phyloP scores from a whole-genome alignment of 176 grass and related monocot species.

The Melocanna baccifera region DNA sequence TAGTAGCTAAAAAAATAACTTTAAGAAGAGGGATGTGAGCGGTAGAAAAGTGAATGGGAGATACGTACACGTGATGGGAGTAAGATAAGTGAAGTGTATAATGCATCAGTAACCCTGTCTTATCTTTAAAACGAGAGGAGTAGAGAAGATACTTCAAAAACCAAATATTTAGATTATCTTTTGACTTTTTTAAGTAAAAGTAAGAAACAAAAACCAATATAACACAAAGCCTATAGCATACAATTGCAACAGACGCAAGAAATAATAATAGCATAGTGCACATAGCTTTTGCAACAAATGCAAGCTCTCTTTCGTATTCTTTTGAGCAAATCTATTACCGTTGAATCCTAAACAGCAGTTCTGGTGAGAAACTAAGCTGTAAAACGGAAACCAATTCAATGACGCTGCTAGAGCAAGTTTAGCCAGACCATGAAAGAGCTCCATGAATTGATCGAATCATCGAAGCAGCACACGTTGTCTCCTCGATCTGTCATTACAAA shows the following conservation, averaged over 20 bases:
- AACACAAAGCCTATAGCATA: no score
- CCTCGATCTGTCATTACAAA: background rate
- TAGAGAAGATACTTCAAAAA: no score
- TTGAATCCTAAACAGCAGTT: background rate
- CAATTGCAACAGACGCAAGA: background rate
- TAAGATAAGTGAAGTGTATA: no score
- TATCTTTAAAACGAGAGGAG: no score
- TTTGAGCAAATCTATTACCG: background rate
- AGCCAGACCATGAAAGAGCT: background rate
- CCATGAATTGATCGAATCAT: background rate
- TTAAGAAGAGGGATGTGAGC: no score
- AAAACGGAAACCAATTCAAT: background rate
- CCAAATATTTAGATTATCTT: no score
- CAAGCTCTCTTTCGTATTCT: background rate
- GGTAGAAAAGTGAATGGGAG: no score
- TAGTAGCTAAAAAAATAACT: no score
- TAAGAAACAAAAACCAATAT: no score
- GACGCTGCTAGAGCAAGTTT: background rate
- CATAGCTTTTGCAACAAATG: background rate
- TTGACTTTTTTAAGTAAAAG: no score
- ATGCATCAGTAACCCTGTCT: fast-evolving
- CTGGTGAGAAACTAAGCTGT: background rate
- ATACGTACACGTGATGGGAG: no score
- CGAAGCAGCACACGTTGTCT: background rate
- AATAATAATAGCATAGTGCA: background rate